Evolutionary conservation across 345 rosid species (phyloP).

Genomic region (Salix udensis): DNA sequence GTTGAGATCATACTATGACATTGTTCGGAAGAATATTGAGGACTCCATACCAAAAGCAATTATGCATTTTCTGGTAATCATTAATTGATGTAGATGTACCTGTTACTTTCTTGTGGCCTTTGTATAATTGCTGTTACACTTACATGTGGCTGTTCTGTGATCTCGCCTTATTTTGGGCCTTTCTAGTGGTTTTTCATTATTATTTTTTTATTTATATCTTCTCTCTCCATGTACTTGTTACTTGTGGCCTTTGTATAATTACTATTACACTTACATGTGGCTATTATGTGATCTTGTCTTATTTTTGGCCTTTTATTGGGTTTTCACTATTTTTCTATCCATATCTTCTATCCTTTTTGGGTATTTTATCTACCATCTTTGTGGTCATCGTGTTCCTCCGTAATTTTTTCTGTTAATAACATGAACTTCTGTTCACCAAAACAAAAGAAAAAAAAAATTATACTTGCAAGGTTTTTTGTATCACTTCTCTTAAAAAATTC

Average conservation of each 20-base stretch:
- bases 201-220: neutral
- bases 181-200: neutral
- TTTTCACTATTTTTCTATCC: neutral
- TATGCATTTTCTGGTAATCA: conserved; percentile 89
- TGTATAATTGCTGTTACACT: neutral
- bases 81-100: neutral
- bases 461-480: neutral
- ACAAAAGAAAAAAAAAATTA: neutral
- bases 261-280: neutral
- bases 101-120: neutral
- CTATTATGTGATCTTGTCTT: neutral
- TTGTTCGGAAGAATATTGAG: conserved; percentile 89
- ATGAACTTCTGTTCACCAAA: neutral
- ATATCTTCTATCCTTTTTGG: neutral
- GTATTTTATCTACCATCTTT: neutral
- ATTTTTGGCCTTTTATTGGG: neutral
- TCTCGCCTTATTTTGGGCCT: neutral
- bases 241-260: neutral
- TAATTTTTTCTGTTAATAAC: neutral
- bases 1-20: conserved; percentile 84
- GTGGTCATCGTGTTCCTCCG: neutral
- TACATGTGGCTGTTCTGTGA: neutral
- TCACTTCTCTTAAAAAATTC: neutral
- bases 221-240: neutral
- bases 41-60: conserved; percentile 89